phyloP scores from a whole-genome alignment of 768 basidiomycete genomes.

The Phaffia tasmanica region DNA sequence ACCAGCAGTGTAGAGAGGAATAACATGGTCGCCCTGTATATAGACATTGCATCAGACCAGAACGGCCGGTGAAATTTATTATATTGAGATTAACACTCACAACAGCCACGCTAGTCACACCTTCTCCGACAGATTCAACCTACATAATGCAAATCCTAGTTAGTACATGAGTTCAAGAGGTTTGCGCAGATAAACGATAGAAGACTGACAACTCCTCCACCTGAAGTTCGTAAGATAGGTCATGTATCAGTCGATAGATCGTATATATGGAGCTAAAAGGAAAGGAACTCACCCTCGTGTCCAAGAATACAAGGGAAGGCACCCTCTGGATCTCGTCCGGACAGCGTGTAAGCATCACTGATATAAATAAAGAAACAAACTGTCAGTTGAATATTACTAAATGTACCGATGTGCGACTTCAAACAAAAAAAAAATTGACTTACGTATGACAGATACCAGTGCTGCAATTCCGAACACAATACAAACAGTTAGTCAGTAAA shows the following conservation, averaged over 20 bases:
- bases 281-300: constrained; percentile 55
- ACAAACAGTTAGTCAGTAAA: neutral
- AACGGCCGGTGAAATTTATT: neutral
- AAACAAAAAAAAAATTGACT: constrained; percentile 21
- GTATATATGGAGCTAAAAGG: neutral
- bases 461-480: constrained; percentile 29
- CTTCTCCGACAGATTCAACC: constrained; percentile 96
- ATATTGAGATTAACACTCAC: constrained; percentile 37
- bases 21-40: constrained; percentile 77
- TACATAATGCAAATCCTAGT: constrained; percentile 33
- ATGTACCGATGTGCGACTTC: neutral
- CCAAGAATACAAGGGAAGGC: constrained; percentile 51
- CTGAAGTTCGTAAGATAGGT: neutral
- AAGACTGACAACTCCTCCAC: constrained; percentile 20
- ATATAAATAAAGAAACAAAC: neutral
- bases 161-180: neutral
- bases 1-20: constrained; percentile 94
- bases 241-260: no score
- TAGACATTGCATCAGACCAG: constrained; percentile 3
- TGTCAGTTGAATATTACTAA: neutral
- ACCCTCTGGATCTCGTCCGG: constrained; percentile 87
- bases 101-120: constrained; percentile 65
- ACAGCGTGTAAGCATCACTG: constrained; percentile 84
- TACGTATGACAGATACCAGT: constrained; percentile 93
- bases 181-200: no score